Evolutionary conservation across 495 filamentous ascomycete genomes (phyloP), one percentile per base, ranked within the genome.

Genomic region (Chaetomidium leptoderma): DNA sequence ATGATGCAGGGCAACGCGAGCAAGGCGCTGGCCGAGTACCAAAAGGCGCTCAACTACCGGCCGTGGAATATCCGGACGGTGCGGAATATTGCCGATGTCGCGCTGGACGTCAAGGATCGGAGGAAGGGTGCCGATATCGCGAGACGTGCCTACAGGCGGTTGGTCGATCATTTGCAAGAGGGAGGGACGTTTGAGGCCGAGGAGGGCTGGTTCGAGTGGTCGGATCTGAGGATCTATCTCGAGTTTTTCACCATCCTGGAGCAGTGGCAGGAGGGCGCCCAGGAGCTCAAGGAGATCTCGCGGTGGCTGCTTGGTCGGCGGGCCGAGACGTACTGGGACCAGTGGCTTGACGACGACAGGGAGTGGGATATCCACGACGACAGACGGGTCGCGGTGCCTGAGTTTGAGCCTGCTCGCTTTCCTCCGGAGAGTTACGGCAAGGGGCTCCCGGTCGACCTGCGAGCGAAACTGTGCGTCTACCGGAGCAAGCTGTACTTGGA

Each of bases 351-450:
- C 7, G 91, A 97, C 66, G 93, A 98, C 70, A 81, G 91, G 55
- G 93, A 98, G 75, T 98, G 90, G 88, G 93, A 98, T 65, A 61
- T 80, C 4, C 80, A 84, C 27, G 83, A 92, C 72, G 76, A 78
- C 3, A 85, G 89, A 30, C 81, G 91, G 37, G 75, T 83, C 37
- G 75, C 74, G 35, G 78, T 83, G 30, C 73, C 81, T 14, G 72
- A 79, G 24, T 77, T 77, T 37, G 67, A 72, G 24, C 59, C 72
- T 1, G 80, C 80, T 6, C 88, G 70, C 52, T 86, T 83, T 70
- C 78, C 81, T 1, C 65, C 64, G 13, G 77, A 81, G 23, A 74
- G 78, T 0, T 97, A 96, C 64, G 90, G 90, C 3, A 69, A 78
- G 32, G 85, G 86, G 2, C 77, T 98, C 14, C 93, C 93, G 0